phyloP scores from a whole-genome alignment of 805 yeast genomes.

The Saccharomyces mikatae region DNA sequence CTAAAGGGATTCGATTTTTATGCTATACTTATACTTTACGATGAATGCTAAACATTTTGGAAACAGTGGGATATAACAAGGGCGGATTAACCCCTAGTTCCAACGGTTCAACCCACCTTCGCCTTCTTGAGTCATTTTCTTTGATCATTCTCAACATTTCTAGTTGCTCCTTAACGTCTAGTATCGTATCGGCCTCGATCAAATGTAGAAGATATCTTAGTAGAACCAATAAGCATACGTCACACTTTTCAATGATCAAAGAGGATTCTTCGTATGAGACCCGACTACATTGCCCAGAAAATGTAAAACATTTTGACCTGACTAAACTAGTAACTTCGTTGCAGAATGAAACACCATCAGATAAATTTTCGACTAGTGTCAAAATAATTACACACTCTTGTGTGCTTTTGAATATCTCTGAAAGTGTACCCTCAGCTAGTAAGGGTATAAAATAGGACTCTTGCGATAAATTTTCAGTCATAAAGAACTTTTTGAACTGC shows the following conservation, averaged over 20 bases:
- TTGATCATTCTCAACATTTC: not conserved
- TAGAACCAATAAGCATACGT: slow-evolving; percentile 6
- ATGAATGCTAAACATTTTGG: not conserved
- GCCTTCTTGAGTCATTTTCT: not conserved
- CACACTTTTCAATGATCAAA: slow-evolving; percentile 4
- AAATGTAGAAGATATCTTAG: slow-evolving; percentile 3
- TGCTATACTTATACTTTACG: not conserved
- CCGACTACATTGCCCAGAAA: slow-evolving; percentile 3
- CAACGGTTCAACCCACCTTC: not conserved
- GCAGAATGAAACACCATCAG: slow-evolving; percentile 5
- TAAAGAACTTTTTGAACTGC: slow-evolving; percentile 19
- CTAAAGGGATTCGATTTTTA: not conserved
- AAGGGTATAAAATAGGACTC: slow-evolving; percentile 18
- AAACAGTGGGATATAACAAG: not conserved
- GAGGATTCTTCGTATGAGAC: not conserved
- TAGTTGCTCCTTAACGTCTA: not conserved
- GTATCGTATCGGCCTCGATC: not conserved
- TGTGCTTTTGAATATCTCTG: slow-evolving; percentile 5
- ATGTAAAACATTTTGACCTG: not conserved
- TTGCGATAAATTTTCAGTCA: slow-evolving; percentile 5
- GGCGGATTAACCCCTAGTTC: not conserved
- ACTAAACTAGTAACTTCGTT: slow-evolving; percentile 3
- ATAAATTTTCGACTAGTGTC: slow-evolving; percentile 6
- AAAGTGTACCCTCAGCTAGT: slow-evolving; percentile 18
- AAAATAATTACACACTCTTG: not conserved